A percentile compares a stretch with the other conserved stretches of the same genome.
Conservation (phyloP, 2,329 filamentous ascomycete species). For the Curvularia verruculosa region DNA sequence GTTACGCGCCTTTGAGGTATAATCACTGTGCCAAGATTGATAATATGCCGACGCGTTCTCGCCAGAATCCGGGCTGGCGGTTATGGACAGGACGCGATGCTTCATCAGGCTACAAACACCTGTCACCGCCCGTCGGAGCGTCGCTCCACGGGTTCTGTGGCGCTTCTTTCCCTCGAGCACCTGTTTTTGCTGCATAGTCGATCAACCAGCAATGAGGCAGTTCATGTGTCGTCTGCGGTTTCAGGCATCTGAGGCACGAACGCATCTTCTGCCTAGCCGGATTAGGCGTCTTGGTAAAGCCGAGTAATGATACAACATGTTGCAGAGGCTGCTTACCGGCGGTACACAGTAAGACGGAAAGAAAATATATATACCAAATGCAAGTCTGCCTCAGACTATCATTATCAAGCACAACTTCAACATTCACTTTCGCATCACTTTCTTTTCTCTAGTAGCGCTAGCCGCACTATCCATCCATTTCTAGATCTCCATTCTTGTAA, state of each 20-base stretch:
- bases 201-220: conserved; percentile 24
- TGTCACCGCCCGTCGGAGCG: not conserved
- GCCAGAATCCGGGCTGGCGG: not conserved
- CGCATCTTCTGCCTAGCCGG: not conserved
- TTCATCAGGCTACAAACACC: not conserved
- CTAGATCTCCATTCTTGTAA: not conserved
- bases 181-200: conserved; percentile 17
- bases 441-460: conserved; percentile 20
- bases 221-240: conserved; percentile 24
- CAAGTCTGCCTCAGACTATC: not conserved
- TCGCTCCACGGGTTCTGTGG: not conserved
- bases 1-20: not conserved
- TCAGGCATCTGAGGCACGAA: conserved; percentile 29
- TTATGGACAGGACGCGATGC: no score
- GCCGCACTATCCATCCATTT: conserved; percentile 15
- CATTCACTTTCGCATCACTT: not conserved
- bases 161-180: not conserved
- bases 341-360: not conserved
- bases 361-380: not conserved
- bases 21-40: not conserved
- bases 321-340: not conserved
- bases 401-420: not conserved
- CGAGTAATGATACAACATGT: not conserved
- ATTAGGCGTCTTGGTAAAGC: not conserved
- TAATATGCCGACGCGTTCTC: not conserved